phyloP scores from a whole-genome alignment of 768 basidiomycete genomes.

The Pleurotus citrinopileatus region DNA sequence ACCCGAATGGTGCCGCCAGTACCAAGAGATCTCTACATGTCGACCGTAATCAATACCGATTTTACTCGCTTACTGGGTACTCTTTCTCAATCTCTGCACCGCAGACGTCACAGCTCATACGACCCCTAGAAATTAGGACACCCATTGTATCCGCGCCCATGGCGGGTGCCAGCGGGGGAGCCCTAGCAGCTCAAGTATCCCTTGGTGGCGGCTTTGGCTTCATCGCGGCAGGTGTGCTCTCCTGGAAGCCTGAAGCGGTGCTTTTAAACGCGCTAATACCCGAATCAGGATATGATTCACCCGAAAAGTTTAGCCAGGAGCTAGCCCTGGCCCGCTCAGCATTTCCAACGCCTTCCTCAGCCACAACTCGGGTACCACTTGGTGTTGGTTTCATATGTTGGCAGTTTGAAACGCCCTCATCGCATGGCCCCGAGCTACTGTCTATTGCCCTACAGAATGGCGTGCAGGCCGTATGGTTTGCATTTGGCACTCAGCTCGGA shows the following conservation, averaged over 20 bases:
- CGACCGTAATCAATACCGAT: conserved; percentile 31
- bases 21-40: too few species aligned
- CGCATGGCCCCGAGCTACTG: conserved; percentile 39
- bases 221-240: conserved; percentile 51
- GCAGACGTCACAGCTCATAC: background rate
- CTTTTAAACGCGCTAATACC: background rate
- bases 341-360: conserved; percentile 30
- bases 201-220: conserved; percentile 78
- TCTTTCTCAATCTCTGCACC: background rate
- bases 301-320: conserved; percentile 45
- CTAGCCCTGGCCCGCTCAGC: conserved; percentile 48
- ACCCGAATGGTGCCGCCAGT: too few species aligned
- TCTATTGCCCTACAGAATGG: conserved; percentile 48
- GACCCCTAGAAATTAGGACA: conserved; percentile 48
- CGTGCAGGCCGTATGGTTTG: conserved; percentile 71
- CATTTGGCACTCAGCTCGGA: conserved; percentile 59
- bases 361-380: conserved; percentile 44
- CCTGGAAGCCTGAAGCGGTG: conserved; percentile 1
- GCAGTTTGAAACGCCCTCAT: conserved; percentile 54
- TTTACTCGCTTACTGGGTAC: conserved; percentile 47
- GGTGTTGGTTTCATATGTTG: conserved; percentile 78
- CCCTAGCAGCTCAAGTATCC: conserved; percentile 57
- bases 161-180: conserved; percentile 66
- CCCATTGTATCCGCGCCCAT: conserved; percentile 70
- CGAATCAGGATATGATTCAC: conserved; percentile 43